These are phyloP conservation scores for Cyclocybe aegerita DNA, from an alignment of 768 basidiomycete genomes.

Conservation along the genomic window DNA sequence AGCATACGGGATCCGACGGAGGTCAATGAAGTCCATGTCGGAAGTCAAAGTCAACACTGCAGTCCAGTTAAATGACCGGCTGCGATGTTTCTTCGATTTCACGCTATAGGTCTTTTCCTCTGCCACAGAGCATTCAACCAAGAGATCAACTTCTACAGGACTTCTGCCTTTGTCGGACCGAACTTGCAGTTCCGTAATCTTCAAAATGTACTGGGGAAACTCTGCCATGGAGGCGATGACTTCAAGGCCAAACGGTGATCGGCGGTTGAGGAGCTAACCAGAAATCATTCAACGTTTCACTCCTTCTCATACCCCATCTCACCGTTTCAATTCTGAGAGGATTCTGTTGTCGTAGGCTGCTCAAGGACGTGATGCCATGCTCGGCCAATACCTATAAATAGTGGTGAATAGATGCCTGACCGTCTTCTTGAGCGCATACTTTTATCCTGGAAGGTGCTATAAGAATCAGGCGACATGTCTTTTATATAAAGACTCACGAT, in stretches of 20 bases:
- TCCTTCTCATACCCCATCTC: not conserved
- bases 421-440: not conserved
- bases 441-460: slow-evolving; percentile 23
- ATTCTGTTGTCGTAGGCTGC: slow-evolving; percentile 51
- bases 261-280: slow-evolving; percentile 68
- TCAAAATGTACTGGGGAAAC: slow-evolving; percentile 64
- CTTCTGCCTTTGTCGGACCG: slow-evolving; percentile 42
- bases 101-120: slow-evolving; percentile 24
- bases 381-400: slow-evolving; percentile 64
- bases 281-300: not conserved
- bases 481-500: slow-evolving; percentile 53
- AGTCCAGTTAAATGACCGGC: slow-evolving; percentile 52
- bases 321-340: slow-evolving; percentile 68
- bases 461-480: not conserved
- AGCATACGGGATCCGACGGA: slow-evolving; percentile 71
- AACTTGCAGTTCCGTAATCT: slow-evolving; percentile 47
- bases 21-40: slow-evolving; percentile 74
- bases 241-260: slow-evolving; percentile 72
- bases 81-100: slow-evolving; percentile 44
- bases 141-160: slow-evolving; percentile 58
- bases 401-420: not conserved
- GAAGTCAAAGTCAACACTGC: slow-evolving; percentile 74
- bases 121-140: slow-evolving; percentile 55
- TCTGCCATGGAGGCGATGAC: slow-evolving; percentile 59
- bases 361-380: slow-evolving; percentile 67